phyloP scores from a whole-genome alignment of 495 filamentous ascomycete species.

The Penicillium daleae region DNA sequence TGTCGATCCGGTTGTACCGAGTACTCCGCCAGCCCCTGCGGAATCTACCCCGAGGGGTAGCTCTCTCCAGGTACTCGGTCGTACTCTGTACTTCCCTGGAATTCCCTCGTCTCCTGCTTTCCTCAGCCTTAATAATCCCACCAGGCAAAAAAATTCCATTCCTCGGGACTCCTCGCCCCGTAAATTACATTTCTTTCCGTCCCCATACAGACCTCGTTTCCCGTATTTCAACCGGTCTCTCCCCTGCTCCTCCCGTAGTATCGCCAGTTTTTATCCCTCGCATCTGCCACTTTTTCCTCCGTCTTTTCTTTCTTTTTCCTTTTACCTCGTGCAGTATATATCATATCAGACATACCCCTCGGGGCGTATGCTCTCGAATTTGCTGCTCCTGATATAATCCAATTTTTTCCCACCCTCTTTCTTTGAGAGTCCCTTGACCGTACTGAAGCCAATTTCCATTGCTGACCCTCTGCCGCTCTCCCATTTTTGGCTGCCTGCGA shows the following conservation, averaged over 20 bases:
- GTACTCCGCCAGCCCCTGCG: not conserved
- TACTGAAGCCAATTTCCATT: not conserved
- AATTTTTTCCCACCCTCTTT: not conserved
- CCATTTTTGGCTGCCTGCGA: constrained; percentile 13
- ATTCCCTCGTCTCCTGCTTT: not conserved
- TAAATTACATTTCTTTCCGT: not conserved
- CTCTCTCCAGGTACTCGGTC: not conserved
- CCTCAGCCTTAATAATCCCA: constrained; percentile 23
- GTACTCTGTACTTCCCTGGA: not conserved
- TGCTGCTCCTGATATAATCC: not conserved
- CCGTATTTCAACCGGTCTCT: constrained; percentile 31
- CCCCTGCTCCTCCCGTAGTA: constrained; percentile 27
- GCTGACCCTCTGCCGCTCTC: constrained; percentile 7
- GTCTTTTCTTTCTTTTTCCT: constrained; percentile 11
- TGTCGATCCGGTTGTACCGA: not conserved
- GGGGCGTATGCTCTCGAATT: constrained; percentile 14
- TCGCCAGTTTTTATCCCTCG: constrained; percentile 31
- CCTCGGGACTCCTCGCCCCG: constrained; percentile 13
- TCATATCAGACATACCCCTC: constrained; percentile 8
- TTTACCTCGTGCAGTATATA: constrained; percentile 3
- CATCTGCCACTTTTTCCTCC: constrained; percentile 18
- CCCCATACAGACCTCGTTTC: constrained; percentile 18
- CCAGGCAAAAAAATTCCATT: constrained; percentile 17
- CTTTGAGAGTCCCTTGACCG: constrained; percentile 2
- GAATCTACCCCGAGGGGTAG: not conserved